These are phyloP conservation scores for Sinapis alba DNA, from an alignment of 441 rosid genomes.

Conservation along the genomic window DNA sequence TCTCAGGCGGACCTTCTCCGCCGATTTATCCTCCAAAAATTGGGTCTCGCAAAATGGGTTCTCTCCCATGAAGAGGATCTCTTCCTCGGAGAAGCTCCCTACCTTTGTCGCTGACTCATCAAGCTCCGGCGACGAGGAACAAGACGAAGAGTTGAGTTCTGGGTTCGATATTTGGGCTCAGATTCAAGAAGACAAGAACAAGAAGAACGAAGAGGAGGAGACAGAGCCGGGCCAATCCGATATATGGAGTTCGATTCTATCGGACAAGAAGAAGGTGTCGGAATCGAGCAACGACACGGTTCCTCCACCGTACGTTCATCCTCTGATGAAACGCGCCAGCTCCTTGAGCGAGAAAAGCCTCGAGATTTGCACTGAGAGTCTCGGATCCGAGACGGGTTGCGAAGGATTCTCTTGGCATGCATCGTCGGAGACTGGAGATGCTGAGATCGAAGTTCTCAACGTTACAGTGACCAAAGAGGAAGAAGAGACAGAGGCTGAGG, in stretches of 20 bases:
- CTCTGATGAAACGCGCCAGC: constrained; percentile 60
- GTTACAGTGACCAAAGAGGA: constrained; percentile 12
- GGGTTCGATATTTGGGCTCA: constrained; percentile 51
- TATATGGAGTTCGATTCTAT: constrained; percentile 64
- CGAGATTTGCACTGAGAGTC: constrained; percentile 87
- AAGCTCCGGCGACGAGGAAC: constrained; percentile 21
- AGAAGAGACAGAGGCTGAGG: constrained; percentile 20
- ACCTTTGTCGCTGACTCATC: constrained; percentile 39
- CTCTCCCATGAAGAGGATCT: constrained; percentile 56
- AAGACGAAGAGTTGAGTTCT: constrained; percentile 29
- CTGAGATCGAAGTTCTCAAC: constrained; percentile 28
- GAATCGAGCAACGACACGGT: constrained; percentile 34
- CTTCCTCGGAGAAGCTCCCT: constrained; percentile 53
- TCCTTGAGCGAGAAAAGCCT: constrained; percentile 78
- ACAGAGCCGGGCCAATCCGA: constrained; percentile 49
- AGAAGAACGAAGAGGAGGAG: constrained; percentile 31
- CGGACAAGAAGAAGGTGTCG: constrained; percentile 47
- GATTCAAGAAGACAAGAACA: constrained; percentile 47
- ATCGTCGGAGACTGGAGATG: constrained; percentile 59
- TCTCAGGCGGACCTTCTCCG: constrained; percentile 73
- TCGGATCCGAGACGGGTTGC: constrained; percentile 97
- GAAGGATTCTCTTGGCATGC: constrained; percentile 71
- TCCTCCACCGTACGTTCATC: constrained; percentile 77
- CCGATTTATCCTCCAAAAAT: constrained; percentile 77
- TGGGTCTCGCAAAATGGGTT: constrained; percentile 59